Conservation (phyloP, 2,329 filamentous ascomycete species). For the Metarhizium anisopliae region DNA sequence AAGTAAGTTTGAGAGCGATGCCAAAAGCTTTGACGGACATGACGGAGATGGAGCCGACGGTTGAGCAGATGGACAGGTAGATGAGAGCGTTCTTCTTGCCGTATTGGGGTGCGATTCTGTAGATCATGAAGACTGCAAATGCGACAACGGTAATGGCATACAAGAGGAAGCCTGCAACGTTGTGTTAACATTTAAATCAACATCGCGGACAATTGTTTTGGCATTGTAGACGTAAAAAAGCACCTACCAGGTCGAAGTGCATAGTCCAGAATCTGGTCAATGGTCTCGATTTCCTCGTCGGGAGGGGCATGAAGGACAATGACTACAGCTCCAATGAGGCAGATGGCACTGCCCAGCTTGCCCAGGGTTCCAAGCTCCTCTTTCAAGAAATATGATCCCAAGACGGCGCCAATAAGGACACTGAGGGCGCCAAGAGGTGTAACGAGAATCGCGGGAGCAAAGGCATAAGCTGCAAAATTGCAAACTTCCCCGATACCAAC, state of each 20-base stretch:
- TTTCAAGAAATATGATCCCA: conserved; percentile 89
- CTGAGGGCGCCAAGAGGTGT: conserved; percentile 89
- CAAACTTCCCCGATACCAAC: conserved; percentile 90
- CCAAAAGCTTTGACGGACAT: conserved; percentile 99
- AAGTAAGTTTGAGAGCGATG: conserved; percentile 91
- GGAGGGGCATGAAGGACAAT: conserved; percentile 96
- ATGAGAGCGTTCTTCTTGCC: conserved; percentile 94
- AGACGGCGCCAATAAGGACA: conserved; percentile 87
- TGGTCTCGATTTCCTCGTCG: conserved; percentile 81
- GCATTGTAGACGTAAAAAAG: conserved; percentile 14
- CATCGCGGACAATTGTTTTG: not conserved
- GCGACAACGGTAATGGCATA: conserved; percentile 73
- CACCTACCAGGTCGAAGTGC: conserved; percentile 76
- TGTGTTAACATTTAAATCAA: not conserved
- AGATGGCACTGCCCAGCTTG: conserved; percentile 91
- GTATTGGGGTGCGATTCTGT: conserved; percentile 79
- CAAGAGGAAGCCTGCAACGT: conserved; percentile 66
- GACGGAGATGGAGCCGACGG: conserved; percentile 92
- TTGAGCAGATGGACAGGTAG: conserved; percentile 96
- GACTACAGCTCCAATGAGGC: conserved; percentile 89
- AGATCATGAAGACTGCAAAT: conserved; percentile 93
- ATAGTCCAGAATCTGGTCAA: conserved; percentile 85
- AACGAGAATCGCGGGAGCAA: conserved; percentile 96
- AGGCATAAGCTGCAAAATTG: conserved; percentile 97
- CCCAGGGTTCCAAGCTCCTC: conserved; percentile 86